Percentiles rank a stretch among this genome's conserved stretches.
Conservation (phyloP, 2,329 filamentous ascomycete genomes). For the Microsporum audouinii region DNA sequence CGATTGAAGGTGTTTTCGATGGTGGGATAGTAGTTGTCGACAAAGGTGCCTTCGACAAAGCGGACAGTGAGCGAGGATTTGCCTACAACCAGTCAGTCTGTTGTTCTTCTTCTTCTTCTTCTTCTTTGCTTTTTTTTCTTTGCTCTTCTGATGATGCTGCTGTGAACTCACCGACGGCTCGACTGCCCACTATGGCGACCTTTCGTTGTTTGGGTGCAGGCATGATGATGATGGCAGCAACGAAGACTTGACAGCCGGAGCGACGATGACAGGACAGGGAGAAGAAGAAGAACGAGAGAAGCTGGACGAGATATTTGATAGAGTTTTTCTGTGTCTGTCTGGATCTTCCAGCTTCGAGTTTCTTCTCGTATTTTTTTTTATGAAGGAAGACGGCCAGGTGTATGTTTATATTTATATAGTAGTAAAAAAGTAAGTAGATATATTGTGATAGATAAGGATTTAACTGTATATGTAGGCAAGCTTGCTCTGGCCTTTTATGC, state of each 20-base stretch:
- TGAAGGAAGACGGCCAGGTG: neutral
- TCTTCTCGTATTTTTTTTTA: neutral
- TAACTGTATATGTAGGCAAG: neutral
- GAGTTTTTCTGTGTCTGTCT: neutral
- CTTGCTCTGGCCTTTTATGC: neutral
- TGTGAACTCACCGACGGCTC: constrained; percentile 62
- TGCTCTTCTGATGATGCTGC: neutral
- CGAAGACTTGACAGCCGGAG: neutral
- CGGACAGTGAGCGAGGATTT: constrained; percentile 96
- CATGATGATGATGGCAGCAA: constrained; percentile 38
- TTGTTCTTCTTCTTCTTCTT: neutral
- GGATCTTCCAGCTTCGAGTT: neutral
- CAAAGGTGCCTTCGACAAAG: constrained; percentile 95
- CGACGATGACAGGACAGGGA: neutral
- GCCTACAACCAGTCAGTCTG: constrained; percentile 43
- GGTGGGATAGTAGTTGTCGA: constrained; percentile 97
- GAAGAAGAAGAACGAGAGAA: neutral
- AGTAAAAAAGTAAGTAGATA: neutral
- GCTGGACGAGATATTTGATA: neutral
- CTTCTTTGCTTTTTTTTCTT: neutral
- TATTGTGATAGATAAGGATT: neutral
- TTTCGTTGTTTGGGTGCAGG: constrained; percentile 76
- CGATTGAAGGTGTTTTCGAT: constrained; percentile 99
- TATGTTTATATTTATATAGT: too few species aligned
- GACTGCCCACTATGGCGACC: constrained; percentile 89